Conservation (phyloP, 163 green algal species). For the Scenedesmus sp. region DNA sequence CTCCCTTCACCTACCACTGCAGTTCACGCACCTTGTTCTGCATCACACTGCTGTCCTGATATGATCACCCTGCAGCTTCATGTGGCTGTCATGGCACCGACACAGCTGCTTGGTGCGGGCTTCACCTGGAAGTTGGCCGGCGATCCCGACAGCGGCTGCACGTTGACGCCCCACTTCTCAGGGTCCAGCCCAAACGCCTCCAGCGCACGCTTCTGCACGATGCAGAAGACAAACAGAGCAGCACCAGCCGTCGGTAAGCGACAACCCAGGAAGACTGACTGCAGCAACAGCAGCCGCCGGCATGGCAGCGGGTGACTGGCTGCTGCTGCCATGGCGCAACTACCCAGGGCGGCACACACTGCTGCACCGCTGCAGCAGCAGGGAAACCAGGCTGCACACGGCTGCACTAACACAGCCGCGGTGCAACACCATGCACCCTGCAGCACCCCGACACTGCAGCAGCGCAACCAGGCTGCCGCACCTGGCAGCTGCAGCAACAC, state of each 20-base stretch:
- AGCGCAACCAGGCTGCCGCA: too few relatives aligned
- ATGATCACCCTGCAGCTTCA: too few relatives aligned
- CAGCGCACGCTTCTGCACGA: conserved; percentile 92
- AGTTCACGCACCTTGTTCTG: neutral
- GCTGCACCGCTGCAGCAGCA: neutral
- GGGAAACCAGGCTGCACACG: neutral
- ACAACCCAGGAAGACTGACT: neutral
- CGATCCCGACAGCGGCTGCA: conserved; percentile 96
- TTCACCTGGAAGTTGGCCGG: conserved; percentile 96
- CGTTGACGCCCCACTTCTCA: conserved; percentile 97
- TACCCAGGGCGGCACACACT: neutral
- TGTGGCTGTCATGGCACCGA: too few relatives aligned
- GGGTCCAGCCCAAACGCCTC: conserved; percentile 95
- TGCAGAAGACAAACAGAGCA: conserved; percentile 1
- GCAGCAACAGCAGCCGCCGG: neutral
- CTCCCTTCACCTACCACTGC: neutral
- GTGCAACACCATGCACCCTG: too few relatives aligned
- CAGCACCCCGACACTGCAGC: too few relatives aligned
- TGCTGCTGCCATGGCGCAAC: neutral
- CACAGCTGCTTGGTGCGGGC: too few relatives aligned
- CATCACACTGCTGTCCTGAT: too few relatives aligned
- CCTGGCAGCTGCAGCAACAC: conserved; percentile 79
- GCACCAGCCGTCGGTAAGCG: neutral
- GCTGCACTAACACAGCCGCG: too few relatives aligned
- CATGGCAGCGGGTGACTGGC: neutral